Evolutionary conservation across 2,329 filamentous ascomycete genomes (phyloP), one percentile per base, ranked within the genome.

Genomic region (Parastagonospora nodorum): DNA sequence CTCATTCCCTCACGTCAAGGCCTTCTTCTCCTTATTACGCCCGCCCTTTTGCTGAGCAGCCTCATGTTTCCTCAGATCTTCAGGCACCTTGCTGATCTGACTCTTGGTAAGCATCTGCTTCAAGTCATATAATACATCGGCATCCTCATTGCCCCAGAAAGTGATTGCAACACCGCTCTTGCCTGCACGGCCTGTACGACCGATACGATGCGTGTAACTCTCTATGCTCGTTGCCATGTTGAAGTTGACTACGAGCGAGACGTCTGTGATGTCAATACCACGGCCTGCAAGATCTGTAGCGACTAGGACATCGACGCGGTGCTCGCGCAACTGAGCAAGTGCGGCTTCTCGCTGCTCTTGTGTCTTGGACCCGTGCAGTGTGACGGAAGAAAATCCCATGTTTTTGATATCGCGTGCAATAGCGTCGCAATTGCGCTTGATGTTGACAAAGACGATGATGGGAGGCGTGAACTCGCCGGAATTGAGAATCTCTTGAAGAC

Each of bases 361-460:
- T 0, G 93, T 96, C 76, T 99, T 99, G 78, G 87, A 90, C 57
- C 94, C 93, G 77, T 99, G 94, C 29, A 99, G 79, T 0, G 93
- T 97, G 65, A 96, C 92, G 7, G 88, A 85, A 15, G 86, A 89
- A 81, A 92, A 94, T 63, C 94, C 94, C 86, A 94, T 94, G 45
- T 89, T 84, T 71, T 96, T 94, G 79, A 99, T 94, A 69, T 97
- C 93, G 54, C 90, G 85, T 2, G 93, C 93, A 41, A 99, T 88
- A 51, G 91, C 90, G 73, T 99, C 94, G 78, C 93, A 97, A 78
- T 97, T 97, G 64, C 92, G 89, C 78, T 97, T 97, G 85, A 97
- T 97, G 76, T 99, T 99, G 84, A 99, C 94, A 73, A 99, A 99
- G 58, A 99, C 92, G 65, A 99, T 99, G 74, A 99, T 96, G 12